Percentiles rank a stretch among this genome's conserved stretches.
Conservation (phyloP, 225 moss, liverwort and hornwort species). For the Thuidium tamariscinum region DNA sequence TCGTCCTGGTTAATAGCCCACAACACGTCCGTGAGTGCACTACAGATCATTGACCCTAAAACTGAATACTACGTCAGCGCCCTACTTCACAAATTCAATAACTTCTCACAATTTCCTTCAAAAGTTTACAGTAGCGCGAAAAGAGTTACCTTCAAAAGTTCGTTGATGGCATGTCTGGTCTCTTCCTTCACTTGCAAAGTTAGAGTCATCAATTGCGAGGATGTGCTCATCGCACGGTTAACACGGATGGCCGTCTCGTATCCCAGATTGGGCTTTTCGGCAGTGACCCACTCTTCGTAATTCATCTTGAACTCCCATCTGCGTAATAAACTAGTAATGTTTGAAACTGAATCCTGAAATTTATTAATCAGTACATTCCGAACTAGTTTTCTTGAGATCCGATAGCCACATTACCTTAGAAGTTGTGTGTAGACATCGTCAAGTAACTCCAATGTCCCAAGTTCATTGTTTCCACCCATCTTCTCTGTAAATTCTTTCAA, state of each 20-base stretch:
- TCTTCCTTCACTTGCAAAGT: constrained; percentile 57
- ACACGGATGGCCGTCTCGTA: constrained; percentile 39
- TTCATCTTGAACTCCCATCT: constrained; percentile 89
- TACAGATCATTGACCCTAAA: background rate
- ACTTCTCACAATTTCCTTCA: background rate
- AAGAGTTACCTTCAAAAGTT: constrained; percentile 58
- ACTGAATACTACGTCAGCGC: background rate
- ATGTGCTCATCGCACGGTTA: constrained; percentile 33
- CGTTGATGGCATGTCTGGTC: constrained; percentile 58
- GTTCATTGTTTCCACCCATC: constrained; percentile 19
- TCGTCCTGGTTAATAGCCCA: constrained; percentile 41
- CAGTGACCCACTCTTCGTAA: constrained; percentile 65
- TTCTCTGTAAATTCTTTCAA: constrained; percentile 28
- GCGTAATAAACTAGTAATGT: background rate
- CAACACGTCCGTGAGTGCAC: background rate
- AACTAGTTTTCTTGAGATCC: background rate
- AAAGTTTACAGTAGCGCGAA: background rate
- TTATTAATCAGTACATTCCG: background rate
- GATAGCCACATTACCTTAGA: constrained; percentile 30
- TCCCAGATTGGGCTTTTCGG: constrained; percentile 51
- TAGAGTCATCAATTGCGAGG: constrained; percentile 43
- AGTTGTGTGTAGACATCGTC: constrained; percentile 27
- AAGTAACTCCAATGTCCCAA: constrained; percentile 32
- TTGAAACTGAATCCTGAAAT: background rate
- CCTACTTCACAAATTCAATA: background rate